phyloP scores from a whole-genome alignment of 176 grass and related monocot genomes.

The Musa schizocarpa region DNA sequence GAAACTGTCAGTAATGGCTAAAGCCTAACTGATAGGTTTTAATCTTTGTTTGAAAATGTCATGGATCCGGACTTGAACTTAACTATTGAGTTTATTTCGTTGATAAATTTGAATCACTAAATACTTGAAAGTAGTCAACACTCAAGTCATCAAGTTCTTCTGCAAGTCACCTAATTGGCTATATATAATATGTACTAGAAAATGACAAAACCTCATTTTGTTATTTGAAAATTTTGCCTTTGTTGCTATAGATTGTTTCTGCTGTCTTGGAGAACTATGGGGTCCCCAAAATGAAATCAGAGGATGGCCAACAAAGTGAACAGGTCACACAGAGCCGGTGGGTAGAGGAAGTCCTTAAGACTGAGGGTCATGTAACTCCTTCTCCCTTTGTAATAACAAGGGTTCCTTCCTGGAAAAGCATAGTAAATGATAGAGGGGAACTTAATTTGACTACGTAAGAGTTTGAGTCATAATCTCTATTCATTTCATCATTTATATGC shows the following conservation, averaged over 20 bases:
- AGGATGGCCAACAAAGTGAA: constrained; percentile 2
- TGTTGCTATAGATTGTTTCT: constrained; percentile 54
- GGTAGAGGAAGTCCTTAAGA: constrained; percentile 50
- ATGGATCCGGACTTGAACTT: background rate
- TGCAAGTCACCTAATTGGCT: background rate
- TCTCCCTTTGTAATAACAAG: constrained; percentile 43
- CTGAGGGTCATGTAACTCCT: constrained; percentile 35
- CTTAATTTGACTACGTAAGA: constrained; percentile 60
- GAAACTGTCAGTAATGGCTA: background rate
- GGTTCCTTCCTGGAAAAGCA: constrained; percentile 61
- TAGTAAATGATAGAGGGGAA: constrained; percentile 62
- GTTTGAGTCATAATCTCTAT: constrained; percentile 16
- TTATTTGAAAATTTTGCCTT: background rate
- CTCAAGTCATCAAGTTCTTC: background rate
- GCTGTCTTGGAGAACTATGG: constrained; percentile 81
- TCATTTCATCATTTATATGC: background rate
- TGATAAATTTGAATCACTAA: background rate
- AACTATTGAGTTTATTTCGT: background rate
- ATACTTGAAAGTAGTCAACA: background rate
- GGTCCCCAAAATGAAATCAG: constrained; percentile 27
- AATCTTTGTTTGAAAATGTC: background rate
- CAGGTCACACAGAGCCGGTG: constrained; percentile 29
- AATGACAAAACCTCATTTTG: background rate
- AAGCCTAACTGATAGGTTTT: background rate
- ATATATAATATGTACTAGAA: background rate